Base-by-base conservation (phyloP, 2,329 filamentous ascomycete species). In the Boeremia exigua region DNA sequence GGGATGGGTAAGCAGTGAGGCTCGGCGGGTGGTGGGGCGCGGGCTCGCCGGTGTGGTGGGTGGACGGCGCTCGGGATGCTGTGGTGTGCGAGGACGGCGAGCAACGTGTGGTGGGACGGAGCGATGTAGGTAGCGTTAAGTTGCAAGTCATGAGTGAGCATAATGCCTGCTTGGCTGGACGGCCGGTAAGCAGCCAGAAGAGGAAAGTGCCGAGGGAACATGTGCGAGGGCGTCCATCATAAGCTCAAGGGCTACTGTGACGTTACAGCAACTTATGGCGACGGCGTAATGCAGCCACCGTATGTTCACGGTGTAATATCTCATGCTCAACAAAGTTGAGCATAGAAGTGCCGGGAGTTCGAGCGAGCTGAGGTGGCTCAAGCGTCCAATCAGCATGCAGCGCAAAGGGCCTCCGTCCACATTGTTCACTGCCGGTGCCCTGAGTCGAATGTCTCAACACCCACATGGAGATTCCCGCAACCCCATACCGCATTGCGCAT, bases 1-100 rank as follows among this genome's bases (percentile, higher is more conserved):
- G 49, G 52, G 46, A 45, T 30, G 29, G 29, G 29, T 30, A 30
- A 17, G 48, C 15, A 10, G 6, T 46, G 46, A 39, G 46, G 52
- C 52, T 55, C 52, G 49, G 52, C 52, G 52, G 52, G 12, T 25
- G 39, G 33, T 17, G 49, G 25, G 29, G 52, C 33, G 34, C 34
- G 45, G 30, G 39, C 40, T 49, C 52, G 40, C 52, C 46, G 46
- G 25, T 23, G 33, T 55, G 52, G 34, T 55, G 52, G 52, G 46
- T 34, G 28, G 19, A 32, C 6, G 27, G 33, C 19, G n/a, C 15
- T 29, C 19, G 39, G n/a, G 33, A 29, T 4, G 32, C 29, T 14
- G 48, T 44, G 25, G 33, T 37, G 43, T 28, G 32, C 12, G 17
- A 33, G 12, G 36, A 36, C 11, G 33, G n/a, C 12, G 19, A 23